Evolutionary conservation across 805 yeast species (phyloP).

Genomic region (Suhomyces sp.): DNA sequence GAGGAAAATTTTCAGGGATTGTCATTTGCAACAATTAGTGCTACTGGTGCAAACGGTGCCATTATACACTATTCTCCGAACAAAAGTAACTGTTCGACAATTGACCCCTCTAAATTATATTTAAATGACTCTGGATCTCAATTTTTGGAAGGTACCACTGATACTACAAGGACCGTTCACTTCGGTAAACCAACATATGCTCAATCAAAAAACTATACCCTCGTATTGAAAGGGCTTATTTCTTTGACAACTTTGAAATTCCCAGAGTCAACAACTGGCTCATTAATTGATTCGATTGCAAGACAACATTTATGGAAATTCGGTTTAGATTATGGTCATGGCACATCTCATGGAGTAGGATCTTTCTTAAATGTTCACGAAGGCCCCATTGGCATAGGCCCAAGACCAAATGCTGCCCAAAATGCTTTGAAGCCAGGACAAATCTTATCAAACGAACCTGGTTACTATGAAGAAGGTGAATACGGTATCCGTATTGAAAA

Average conservation of each 20-base stretch:
- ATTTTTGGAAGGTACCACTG: conserved; percentile 63
- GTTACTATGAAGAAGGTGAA: conserved; percentile 56
- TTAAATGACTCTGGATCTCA: conserved; percentile 61
- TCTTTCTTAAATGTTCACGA: conserved; percentile 60
- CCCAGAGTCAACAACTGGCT: conserved; percentile 56
- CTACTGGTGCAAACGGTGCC: conserved; percentile 76
- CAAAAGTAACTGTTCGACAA: conserved; percentile 39
- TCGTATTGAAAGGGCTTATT: conserved; percentile 57
- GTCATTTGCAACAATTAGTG: conserved; percentile 71
- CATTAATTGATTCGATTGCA: conserved; percentile 53
- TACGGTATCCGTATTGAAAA: conserved; percentile 58
- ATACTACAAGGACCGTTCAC: conserved; percentile 60
- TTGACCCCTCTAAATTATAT: conserved; percentile 53
- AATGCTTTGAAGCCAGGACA: conserved; percentile 50
- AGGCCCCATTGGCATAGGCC: conserved; percentile 62
- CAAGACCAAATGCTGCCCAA: conserved; percentile 47
- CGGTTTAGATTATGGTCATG: conserved; percentile 60
- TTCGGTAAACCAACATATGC: conserved; percentile 46
- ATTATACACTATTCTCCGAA: conserved; percentile 71
- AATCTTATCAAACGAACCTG: conserved; percentile 60
- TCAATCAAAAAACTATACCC: conserved; percentile 50
- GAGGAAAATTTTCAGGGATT: conserved; percentile 56
- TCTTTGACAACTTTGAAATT: conserved; percentile 48
- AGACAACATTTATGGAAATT: conserved; percentile 56
- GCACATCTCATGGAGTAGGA: conserved; percentile 68